Conservation (phyloP, 2,329 filamentous ascomycete genomes). For the Diplodia mutila region DNA sequence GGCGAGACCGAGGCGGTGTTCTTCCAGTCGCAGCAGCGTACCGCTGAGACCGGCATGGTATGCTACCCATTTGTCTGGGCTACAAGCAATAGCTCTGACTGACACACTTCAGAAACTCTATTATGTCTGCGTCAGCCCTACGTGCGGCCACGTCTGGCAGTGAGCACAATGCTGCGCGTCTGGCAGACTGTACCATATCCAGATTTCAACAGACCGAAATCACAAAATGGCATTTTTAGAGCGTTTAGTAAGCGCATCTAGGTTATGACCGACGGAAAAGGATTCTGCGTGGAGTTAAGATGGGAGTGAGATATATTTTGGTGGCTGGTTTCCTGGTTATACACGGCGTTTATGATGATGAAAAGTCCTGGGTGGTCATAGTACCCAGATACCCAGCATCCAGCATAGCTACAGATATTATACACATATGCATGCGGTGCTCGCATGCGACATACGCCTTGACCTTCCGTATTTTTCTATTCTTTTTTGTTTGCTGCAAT, state of each 20-base stretch:
- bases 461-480: background rate
- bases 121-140: slow-evolving; percentile 86
- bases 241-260: background rate
- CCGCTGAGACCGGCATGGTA: slow-evolving; percentile 97
- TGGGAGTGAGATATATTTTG: slow-evolving; percentile 6
- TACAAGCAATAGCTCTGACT: slow-evolving; percentile 36
- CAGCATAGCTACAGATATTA: slow-evolving; percentile 19
- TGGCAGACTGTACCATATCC: background rate
- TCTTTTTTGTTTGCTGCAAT: slow-evolving; percentile 21
- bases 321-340: slow-evolving; percentile 1
- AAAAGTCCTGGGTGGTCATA: slow-evolving; percentile 16
- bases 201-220: background rate
- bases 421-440: slow-evolving; percentile 4
- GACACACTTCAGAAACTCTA: slow-evolving; percentile 50
- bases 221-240: background rate
- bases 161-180: slow-evolving; percentile 18
- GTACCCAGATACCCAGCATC: slow-evolving; percentile 21
- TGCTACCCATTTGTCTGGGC: slow-evolving; percentile 43
- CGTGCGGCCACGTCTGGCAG: slow-evolving; percentile 84
- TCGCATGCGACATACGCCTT: background rate
- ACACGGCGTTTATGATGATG: slow-evolving; percentile 18
- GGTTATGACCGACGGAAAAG: background rate
- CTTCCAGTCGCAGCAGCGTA: slow-evolving; percentile 98
- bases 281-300: slow-evolving; percentile 12
- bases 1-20: slow-evolving; percentile 90